Evolutionary conservation across 176 grass and related monocot genomes (phyloP).

Genomic region (Musa schizocarpa): DNA sequence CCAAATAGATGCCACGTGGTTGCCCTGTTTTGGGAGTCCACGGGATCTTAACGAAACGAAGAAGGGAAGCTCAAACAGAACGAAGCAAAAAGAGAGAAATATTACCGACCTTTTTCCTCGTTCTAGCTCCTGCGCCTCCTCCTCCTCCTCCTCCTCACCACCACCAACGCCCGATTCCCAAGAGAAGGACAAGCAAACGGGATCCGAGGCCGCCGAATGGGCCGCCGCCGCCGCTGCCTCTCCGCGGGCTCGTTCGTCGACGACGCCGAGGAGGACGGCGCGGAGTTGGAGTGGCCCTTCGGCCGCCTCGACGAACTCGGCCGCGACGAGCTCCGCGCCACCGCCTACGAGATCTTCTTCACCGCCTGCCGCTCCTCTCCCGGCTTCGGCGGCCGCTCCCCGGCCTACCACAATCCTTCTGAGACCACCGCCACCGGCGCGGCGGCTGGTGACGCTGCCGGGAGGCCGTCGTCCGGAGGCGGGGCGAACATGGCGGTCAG

Average conservation of each 20-base stretch:
- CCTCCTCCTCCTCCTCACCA: too few relatives aligned
- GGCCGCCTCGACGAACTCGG: conserved; percentile 39
- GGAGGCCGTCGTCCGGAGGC: conserved; percentile 18
- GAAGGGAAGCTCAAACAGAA: too few relatives aligned
- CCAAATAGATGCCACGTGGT: too few relatives aligned
- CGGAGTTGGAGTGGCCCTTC: conserved; percentile 42
- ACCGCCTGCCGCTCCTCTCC: conserved; percentile 46
- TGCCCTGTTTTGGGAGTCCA: too few relatives aligned
- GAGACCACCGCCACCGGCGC: neutral
- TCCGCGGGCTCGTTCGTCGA: neutral
- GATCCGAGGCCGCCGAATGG: neutral
- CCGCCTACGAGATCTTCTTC: conserved; percentile 63
- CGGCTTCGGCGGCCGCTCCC: neutral
- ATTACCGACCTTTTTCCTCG: too few relatives aligned
- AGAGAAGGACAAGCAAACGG: too few relatives aligned
- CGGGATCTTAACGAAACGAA: too few relatives aligned
- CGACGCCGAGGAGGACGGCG: conserved; percentile 3
- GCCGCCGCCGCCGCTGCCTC: neutral
- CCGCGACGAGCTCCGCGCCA: conserved; percentile 43
- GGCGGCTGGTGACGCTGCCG: neutral
- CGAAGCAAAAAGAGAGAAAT: too few relatives aligned
- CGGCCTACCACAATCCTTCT: neutral
- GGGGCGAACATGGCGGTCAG: conserved; percentile 50
- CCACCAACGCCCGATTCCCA: too few relatives aligned
- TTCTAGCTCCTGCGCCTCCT: too few relatives aligned